Percentiles rank a stretch among this genome's conserved stretches.
Evolutionary conservation across 2,329 filamentous ascomycete species (phyloP).

Genomic region (Cryphonectria japonica): DNA sequence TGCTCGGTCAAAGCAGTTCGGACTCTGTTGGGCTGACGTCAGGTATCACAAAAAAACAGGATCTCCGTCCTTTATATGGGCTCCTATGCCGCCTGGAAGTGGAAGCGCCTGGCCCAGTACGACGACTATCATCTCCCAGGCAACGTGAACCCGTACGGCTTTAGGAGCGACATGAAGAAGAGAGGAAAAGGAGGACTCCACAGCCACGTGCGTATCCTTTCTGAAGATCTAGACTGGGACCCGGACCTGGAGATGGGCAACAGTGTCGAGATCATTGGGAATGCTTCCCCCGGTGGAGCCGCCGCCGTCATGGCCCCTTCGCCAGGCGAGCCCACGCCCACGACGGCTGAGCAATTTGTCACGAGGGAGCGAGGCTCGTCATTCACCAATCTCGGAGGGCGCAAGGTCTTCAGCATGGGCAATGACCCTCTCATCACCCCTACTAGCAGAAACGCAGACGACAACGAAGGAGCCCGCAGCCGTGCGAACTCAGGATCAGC

Average conservation of each 20-base stretch:
- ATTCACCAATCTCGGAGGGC: conserved; percentile 24
- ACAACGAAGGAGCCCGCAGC: conserved; percentile 17
- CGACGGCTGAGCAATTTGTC: neutral
- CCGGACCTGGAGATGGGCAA: conserved; percentile 35
- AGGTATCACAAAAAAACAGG: conserved; percentile 37
- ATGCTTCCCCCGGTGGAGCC: conserved; percentile 15
- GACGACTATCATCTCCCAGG: conserved; percentile 55
- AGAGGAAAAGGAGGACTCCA: conserved; percentile 13
- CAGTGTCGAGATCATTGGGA: conserved; percentile 30
- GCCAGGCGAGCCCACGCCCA: conserved; percentile 22
- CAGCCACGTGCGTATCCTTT: conserved; percentile 17
- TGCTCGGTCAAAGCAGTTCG: neutral
- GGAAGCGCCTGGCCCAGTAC: conserved; percentile 52
- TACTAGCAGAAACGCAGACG: neutral
- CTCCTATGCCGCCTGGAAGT: conserved; percentile 51
- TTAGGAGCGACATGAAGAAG: conserved; percentile 34
- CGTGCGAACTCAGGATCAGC: conserved; percentile 22
- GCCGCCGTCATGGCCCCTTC: conserved; percentile 18
- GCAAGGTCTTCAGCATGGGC: conserved; percentile 24
- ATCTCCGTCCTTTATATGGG: conserved; percentile 47
- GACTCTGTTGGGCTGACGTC: conserved; percentile 19
- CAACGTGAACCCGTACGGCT: conserved; percentile 55
- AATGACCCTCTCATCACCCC: conserved; percentile 4
- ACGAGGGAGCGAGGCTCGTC: conserved; percentile 18
- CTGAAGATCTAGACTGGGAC: conserved; percentile 30